Evolutionary conservation across 2,329 filamentous ascomycete genomes (phyloP).

Genomic region (Thelonectria olida): DNA sequence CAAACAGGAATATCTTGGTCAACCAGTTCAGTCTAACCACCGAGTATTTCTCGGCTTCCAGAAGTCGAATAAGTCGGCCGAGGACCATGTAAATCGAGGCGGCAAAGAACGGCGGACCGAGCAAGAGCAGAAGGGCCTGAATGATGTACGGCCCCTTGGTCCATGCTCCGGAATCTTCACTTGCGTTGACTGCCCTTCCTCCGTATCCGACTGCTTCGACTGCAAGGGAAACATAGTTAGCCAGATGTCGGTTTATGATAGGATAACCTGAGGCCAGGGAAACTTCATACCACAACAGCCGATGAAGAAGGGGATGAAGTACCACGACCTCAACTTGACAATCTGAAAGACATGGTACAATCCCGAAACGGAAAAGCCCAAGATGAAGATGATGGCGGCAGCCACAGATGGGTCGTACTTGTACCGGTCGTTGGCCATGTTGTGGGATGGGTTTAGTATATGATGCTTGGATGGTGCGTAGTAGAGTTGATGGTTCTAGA

Average conservation of each 20-base stretch:
- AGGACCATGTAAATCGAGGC: slow-evolving; percentile 56
- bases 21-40: background rate
- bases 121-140: slow-evolving; percentile 45
- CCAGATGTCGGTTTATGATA: background rate
- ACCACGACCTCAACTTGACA: slow-evolving; percentile 53
- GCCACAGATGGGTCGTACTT: background rate
- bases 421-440: slow-evolving; percentile 1
- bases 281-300: slow-evolving; percentile 53
- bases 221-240: background rate
- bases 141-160: slow-evolving; percentile 46
- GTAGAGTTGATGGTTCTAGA: background rate
- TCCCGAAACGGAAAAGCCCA: background rate
- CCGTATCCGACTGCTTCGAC: slow-evolving; percentile 1
- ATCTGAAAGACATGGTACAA: slow-evolving; percentile 48
- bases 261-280: background rate
- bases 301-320: slow-evolving; percentile 58
- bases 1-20: background rate
- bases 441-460: background rate
- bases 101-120: slow-evolving; percentile 51
- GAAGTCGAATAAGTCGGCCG: slow-evolving; percentile 36
- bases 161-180: slow-evolving; percentile 34
- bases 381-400: slow-evolving; percentile 3
- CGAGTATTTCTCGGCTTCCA: background rate
- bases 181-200: background rate
- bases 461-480: background rate